Conservation (phyloP, 176 grass and related monocot species). For the Oryza coarctata region DNA sequence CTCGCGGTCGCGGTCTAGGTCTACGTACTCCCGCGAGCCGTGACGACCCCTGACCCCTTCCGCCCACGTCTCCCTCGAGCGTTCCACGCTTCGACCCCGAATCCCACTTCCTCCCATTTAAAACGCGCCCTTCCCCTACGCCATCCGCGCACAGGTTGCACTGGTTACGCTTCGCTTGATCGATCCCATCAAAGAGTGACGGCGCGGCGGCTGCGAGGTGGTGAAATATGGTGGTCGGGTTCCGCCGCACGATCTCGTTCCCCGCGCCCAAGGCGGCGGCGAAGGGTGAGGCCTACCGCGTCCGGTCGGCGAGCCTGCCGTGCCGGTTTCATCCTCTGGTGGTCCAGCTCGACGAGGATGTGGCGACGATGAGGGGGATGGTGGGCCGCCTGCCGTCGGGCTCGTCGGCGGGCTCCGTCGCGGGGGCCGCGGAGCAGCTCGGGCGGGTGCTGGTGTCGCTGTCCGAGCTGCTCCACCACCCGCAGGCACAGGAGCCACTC, state of each 20-base stretch:
- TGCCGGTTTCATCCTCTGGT: slow-evolving; percentile 73
- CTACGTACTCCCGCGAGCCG: not conserved
- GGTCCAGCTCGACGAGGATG: slow-evolving; percentile 61
- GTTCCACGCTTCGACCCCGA: slow-evolving; percentile 31
- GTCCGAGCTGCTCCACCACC: slow-evolving; percentile 63
- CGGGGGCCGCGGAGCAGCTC: slow-evolving; percentile 34
- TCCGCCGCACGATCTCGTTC: slow-evolving; percentile 74
- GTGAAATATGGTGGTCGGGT: slow-evolving; percentile 39
- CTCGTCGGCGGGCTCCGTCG: slow-evolving; percentile 22
- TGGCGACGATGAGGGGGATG: slow-evolving; percentile 42
- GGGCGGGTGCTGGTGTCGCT: slow-evolving; percentile 45
- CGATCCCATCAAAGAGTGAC: not conserved
- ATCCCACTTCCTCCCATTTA: slow-evolving; percentile 25
- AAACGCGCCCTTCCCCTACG: slow-evolving; percentile 5
- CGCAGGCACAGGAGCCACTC: slow-evolving; percentile 61
- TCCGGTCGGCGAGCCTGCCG: slow-evolving; percentile 67
- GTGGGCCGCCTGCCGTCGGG: not conserved
- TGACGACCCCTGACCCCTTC: not conserved
- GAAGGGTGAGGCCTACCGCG: slow-evolving; percentile 49
- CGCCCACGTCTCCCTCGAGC: slow-evolving; percentile 25
- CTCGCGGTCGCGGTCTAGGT: not conserved
- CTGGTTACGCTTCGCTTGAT: not conserved
- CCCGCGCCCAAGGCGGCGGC: slow-evolving; percentile 37
- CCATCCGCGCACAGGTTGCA: not conserved
- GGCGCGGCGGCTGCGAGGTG: not conserved